These are phyloP conservation scores for Cicer bijugum DNA, from an alignment of 306 rosid species.

Conservation along the genomic window DNA sequence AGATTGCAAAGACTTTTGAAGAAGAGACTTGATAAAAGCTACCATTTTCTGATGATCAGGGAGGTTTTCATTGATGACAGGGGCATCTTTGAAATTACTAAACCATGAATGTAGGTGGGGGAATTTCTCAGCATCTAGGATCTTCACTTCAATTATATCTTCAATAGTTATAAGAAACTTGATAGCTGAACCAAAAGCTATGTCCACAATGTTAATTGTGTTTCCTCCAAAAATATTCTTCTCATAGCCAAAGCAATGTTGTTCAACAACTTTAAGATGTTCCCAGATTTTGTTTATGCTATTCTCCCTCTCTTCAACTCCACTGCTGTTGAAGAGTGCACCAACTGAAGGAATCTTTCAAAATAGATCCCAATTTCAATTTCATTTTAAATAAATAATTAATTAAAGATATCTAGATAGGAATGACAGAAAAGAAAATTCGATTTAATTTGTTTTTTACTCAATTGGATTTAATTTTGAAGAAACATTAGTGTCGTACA, in stretches of 20 bases:
- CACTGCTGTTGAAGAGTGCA: not conserved
- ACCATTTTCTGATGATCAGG: not conserved
- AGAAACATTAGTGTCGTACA: no score
- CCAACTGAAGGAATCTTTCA: not conserved
- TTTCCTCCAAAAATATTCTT: not conserved
- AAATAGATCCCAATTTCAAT: not conserved
- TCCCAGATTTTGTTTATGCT: not conserved
- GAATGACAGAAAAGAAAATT: no score
- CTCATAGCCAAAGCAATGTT: not conserved
- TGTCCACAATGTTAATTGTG: constrained; percentile 8
- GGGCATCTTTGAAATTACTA: not conserved
- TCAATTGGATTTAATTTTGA: no score
- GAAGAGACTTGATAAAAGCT: not conserved
- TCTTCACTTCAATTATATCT: not conserved
- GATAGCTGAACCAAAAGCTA: constrained; percentile 3
- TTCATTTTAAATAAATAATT: not conserved
- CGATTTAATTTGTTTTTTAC: no score
- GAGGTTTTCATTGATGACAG: not conserved
- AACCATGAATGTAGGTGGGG: not conserved
- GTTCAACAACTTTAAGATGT: not conserved
- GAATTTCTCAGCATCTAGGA: not conserved
- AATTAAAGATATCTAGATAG: no score
- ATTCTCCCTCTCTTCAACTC: not conserved
- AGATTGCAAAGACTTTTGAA: not conserved
- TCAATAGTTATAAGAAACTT: not conserved